Evolutionary conservation across 768 basidiomycete species (phyloP).

Genomic region (Cystofilobasidium ferigula): DNA sequence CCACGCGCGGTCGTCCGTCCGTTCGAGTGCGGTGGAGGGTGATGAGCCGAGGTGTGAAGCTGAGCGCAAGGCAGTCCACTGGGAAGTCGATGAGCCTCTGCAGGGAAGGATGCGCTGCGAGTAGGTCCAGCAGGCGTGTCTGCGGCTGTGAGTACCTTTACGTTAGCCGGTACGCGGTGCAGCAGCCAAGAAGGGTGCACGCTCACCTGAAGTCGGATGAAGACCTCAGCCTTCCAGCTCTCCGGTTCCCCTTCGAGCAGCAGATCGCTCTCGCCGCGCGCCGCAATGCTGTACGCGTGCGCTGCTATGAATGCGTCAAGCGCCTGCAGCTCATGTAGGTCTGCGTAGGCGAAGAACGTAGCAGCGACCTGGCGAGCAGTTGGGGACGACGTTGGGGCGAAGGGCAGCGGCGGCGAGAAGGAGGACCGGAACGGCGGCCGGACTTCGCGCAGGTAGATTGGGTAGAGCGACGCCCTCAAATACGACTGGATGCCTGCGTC

Average conservation of each 20-base stretch:
- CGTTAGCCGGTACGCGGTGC: not conserved
- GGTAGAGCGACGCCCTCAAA: not conserved
- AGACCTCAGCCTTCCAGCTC: not conserved
- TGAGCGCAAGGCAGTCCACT: not conserved
- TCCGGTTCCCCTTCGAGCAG: not conserved
- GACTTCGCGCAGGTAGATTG: not conserved
- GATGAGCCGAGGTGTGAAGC: not conserved
- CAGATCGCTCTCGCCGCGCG: not conserved
- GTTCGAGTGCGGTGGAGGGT: not conserved
- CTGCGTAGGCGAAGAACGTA: not conserved
- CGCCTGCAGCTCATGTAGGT: not conserved
- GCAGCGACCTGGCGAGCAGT: not conserved
- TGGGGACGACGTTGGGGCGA: not conserved
- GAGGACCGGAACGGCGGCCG: not conserved
- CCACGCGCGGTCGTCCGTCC: not conserved
- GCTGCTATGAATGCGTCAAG: not conserved
- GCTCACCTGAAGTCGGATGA: not conserved
- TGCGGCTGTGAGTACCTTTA: not conserved
- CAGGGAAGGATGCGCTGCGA: not conserved
- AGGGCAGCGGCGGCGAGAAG: not conserved
- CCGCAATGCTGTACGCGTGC: not conserved
- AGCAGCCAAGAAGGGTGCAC: not conserved
- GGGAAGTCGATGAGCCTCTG: not conserved
- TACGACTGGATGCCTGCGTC: not conserved
- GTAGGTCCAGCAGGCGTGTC: not conserved